A percentile compares a stretch with the other conserved stretches of the same genome.
These are phyloP conservation scores for Penicillium polonicum DNA, from an alignment of 2,329 filamentous ascomycete genomes.

Conservation along the genomic window DNA sequence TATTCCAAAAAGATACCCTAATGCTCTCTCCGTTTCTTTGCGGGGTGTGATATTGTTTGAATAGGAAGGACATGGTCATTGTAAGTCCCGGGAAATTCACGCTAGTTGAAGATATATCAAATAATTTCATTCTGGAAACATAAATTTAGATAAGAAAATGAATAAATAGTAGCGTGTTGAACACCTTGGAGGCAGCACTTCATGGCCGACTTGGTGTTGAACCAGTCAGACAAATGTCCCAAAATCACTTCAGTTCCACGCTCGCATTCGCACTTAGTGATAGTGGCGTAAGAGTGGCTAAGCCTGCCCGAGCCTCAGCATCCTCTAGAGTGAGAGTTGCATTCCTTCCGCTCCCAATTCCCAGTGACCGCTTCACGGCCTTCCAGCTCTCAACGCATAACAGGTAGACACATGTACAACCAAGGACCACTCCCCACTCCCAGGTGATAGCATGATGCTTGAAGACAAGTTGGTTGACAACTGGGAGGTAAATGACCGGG, in stretches of 20 bases:
- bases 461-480: constrained; percentile 63
- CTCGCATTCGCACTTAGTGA: constrained; percentile 31
- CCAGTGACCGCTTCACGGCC: constrained; percentile 55
- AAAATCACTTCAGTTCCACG: constrained; percentile 26
- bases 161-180: background rate
- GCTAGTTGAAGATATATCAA: background rate
- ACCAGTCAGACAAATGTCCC: background rate
- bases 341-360: constrained; percentile 37
- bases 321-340: constrained; percentile 32
- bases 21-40: too few relatives aligned
- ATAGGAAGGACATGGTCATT: background rate
- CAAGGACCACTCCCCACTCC: constrained; percentile 69
- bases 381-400: constrained; percentile 65
- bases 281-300: constrained; percentile 22
- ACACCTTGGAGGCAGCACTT: background rate
- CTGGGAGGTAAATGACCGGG: constrained; percentile 65
- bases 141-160: background rate
- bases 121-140: background rate
- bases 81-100: background rate
- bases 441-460: constrained; percentile 63
- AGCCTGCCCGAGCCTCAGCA: constrained; percentile 34
- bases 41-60: too few relatives aligned
- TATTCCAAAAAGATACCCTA: too few relatives aligned
- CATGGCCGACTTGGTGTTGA: constrained; percentile 14
- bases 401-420: constrained; percentile 61